These are phyloP conservation scores for Ophiostoma novo-ulmi DNA, from an alignment of 2,329 filamentous ascomycete species.

Conservation along the genomic window DNA sequence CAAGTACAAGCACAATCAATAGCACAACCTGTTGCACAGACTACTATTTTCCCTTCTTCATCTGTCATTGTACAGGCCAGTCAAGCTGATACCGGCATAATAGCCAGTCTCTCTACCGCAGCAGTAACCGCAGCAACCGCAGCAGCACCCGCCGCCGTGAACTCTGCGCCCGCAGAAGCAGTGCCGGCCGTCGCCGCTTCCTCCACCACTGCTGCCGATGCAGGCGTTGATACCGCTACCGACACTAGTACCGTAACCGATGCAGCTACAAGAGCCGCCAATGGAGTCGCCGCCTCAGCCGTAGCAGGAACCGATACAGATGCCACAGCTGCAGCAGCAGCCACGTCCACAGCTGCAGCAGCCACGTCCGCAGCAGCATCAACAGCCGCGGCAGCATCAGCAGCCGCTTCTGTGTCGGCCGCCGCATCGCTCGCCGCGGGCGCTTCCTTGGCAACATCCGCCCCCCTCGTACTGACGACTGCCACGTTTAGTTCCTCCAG, in stretches of 20 bases:
- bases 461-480: not conserved
- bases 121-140: conserved; percentile 18
- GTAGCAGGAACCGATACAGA: conserved; percentile 4
- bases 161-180: conserved; percentile 19
- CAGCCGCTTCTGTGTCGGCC: not conserved
- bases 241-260: too few species aligned
- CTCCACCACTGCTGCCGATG: not conserved
- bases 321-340: conserved; percentile 20
- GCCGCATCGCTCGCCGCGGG: not conserved
- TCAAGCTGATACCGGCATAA: conserved; percentile 37
- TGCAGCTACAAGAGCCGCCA: not conserved
- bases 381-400: conserved; percentile 11
- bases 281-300: not conserved
- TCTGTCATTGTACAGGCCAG: conserved; percentile 31
- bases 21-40: conserved; percentile 24
- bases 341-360: conserved; percentile 17
- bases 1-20: conserved; percentile 12
- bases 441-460: not conserved
- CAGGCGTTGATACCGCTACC: not conserved
- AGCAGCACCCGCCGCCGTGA: conserved; percentile 12
- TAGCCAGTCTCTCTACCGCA: conserved; percentile 29
- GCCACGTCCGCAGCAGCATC: conserved; percentile 16
- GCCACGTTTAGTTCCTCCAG: not conserved
- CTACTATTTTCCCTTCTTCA: conserved; percentile 11
- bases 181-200: not conserved